These are phyloP conservation scores for Sedum album DNA, from an alignment of 164 flowering plant genomes.

Conservation along the genomic window DNA sequence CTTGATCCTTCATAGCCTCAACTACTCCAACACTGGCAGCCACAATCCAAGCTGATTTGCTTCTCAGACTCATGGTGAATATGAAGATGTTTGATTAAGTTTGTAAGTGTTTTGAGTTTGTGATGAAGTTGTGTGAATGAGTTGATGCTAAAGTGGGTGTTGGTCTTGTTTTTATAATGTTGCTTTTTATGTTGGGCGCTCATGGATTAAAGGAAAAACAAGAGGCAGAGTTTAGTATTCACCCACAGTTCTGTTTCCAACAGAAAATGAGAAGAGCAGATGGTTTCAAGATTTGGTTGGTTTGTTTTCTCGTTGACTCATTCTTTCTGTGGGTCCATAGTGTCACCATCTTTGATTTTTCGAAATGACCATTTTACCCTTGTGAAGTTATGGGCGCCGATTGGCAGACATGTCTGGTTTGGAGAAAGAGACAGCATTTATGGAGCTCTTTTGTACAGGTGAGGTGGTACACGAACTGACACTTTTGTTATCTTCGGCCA, in stretches of 20 bases:
- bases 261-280: not conserved
- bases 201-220: no score
- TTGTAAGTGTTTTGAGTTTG: no score
- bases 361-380: not conserved
- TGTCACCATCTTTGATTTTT: not conserved
- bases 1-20: conserved; percentile 25
- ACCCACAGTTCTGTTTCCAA: no score
- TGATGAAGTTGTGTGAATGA: no score
- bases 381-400: not conserved
- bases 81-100: no score
- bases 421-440: not conserved
- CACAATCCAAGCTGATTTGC: conserved; percentile 19
- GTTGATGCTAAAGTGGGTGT: no score
- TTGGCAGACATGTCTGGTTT: not conserved
- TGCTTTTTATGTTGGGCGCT: no score
- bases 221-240: no score
- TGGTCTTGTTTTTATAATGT: no score
- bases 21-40: conserved; percentile 23
- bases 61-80: conserved; percentile 17
- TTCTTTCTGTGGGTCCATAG: not conserved
- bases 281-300: not conserved
- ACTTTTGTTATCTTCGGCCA: not conserved
- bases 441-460: not conserved
- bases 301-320: not conserved
- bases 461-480: conserved; percentile 1